Conservation (phyloP, 2,329 filamentous ascomycete genomes). For the Pseudogymnoascus sp. region DNA sequence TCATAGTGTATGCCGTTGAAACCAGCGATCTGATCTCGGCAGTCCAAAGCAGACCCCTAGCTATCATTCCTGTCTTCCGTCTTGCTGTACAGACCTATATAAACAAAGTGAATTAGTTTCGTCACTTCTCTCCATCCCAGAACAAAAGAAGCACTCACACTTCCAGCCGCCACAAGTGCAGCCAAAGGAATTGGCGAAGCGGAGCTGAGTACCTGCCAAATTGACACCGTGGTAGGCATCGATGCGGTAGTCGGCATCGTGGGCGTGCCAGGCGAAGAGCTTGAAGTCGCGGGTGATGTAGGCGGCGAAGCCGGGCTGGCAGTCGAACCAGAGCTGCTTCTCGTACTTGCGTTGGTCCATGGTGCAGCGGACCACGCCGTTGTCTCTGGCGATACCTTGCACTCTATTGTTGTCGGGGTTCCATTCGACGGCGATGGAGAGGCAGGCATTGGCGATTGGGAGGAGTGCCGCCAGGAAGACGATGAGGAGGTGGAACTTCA, state of each 20-base stretch:
- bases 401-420: not conserved
- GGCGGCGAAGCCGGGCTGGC: not conserved
- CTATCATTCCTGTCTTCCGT: not conserved
- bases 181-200: not conserved
- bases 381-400: not conserved
- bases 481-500: not conserved
- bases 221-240: not conserved
- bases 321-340: not conserved
- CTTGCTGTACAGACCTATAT: not conserved
- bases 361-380: not conserved
- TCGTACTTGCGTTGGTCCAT: not conserved
- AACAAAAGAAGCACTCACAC: not conserved
- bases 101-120: not conserved
- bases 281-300: not conserved
- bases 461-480: not conserved
- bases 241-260: not conserved
- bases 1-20: not conserved
- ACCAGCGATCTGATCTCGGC: not conserved
- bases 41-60: not conserved
- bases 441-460: not conserved
- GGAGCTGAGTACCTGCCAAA: not conserved
- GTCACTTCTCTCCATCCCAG: not conserved
- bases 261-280: not conserved
- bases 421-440: not conserved
- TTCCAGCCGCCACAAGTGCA: not conserved